phyloP scores from a whole-genome alignment of 192 early-diverging fungal species.

The Podila epicladia region DNA sequence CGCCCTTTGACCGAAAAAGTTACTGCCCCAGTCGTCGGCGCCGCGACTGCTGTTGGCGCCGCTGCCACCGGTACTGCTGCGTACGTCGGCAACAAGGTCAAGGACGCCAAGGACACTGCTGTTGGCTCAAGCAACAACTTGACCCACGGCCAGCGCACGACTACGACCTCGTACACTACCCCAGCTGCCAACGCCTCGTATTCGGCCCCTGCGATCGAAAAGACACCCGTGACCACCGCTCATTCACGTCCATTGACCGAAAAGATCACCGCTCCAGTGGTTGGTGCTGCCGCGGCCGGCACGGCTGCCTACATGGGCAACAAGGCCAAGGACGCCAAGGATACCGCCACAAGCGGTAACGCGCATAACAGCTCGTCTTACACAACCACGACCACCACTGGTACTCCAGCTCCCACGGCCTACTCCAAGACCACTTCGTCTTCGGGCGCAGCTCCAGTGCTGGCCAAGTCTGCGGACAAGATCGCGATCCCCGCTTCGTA shows the following conservation, averaged over 20 bases:
- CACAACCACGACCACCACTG: background rate
- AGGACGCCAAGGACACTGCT: background rate
- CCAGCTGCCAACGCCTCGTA: background rate
- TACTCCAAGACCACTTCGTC: background rate
- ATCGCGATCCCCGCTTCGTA: slow-evolving; percentile 8
- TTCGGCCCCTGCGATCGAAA: background rate
- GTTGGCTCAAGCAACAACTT: background rate
- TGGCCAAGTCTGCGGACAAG: background rate
- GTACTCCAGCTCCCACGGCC: background rate
- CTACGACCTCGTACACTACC: background rate
- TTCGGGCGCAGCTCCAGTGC: no score
- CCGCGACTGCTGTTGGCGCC: slow-evolving; percentile 10
- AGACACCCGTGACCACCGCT: background rate
- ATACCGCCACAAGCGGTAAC: background rate
- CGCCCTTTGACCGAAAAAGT: slow-evolving; percentile 5
- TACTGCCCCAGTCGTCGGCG: slow-evolving; percentile 3
- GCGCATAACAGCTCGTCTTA: background rate
- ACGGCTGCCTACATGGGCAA: slow-evolving; percentile 6
- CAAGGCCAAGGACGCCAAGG: slow-evolving; percentile 9
- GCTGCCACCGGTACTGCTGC: slow-evolving; percentile 5
- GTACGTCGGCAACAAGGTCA: slow-evolving; percentile 4
- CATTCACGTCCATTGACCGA: background rate
- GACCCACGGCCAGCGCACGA: background rate
- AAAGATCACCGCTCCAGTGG: slow-evolving; percentile 9
- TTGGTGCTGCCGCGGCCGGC: slow-evolving; percentile 7